A percentile compares a stretch with the other conserved stretches of the same genome.
Conservation (phyloP, 2,329 filamentous ascomycete genomes). For the Aspergillus ustus region DNA sequence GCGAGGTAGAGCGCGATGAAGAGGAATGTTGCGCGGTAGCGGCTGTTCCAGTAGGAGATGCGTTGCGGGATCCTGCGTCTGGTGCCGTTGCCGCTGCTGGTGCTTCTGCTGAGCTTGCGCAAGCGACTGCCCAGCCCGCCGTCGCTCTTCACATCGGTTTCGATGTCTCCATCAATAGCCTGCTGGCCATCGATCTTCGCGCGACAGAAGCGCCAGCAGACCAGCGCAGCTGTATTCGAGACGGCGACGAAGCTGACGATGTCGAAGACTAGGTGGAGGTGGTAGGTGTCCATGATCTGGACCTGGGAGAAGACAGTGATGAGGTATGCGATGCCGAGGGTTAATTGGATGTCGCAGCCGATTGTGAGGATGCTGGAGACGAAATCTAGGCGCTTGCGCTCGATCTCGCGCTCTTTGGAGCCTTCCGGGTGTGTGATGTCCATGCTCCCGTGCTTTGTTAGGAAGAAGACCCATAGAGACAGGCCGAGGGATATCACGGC, state of each 20-base stretch:
- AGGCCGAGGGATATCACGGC: constrained; percentile 34
- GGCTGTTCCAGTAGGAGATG: constrained; percentile 16
- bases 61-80: not conserved
- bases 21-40: constrained; percentile 34
- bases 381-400: constrained; percentile 37
- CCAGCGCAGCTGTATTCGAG: constrained; percentile 37
- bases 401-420: constrained; percentile 31
- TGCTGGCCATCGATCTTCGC: constrained; percentile 19
- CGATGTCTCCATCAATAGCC: not conserved
- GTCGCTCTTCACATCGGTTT: no score
- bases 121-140: no score
- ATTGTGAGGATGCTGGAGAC: constrained; percentile 41
- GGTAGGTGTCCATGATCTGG: constrained; percentile 35
- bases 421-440: constrained; percentile 32
- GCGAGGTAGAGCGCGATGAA: constrained; percentile 34
- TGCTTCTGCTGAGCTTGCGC: no score
- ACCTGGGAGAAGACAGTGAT: constrained; percentile 32
- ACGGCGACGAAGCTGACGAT: constrained; percentile 40
- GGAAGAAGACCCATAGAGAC: constrained; percentile 40
- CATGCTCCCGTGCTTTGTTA: constrained; percentile 35
- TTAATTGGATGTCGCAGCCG: constrained; percentile 40
- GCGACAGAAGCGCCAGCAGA: constrained; percentile 37
- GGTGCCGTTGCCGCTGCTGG: no score
- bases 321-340: constrained; percentile 38
- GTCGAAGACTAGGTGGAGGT: constrained; percentile 40